Conservation (phyloP, 1,139 yeast species). For the Barnettozyma hawaiiensis region DNA sequence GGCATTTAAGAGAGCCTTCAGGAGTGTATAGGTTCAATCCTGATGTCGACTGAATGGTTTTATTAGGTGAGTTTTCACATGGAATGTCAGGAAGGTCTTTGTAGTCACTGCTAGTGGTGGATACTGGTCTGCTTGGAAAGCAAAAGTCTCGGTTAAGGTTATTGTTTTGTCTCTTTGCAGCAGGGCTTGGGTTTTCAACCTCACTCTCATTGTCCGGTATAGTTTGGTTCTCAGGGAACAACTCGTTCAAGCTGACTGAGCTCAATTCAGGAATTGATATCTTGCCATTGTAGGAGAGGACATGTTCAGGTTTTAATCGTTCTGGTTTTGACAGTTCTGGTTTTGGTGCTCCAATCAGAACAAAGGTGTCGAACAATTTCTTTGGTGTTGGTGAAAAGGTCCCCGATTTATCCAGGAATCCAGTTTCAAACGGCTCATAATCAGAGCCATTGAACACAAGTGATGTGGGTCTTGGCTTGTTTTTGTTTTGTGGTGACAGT, state of each 20-base stretch:
- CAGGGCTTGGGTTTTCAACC: slow-evolving; percentile 23
- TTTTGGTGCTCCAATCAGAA: neutral
- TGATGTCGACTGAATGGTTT: neutral
- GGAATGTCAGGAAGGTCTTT: slow-evolving; percentile 4
- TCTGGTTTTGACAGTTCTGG: no score
- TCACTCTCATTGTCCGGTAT: slow-evolving; percentile 22
- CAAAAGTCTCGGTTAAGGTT: slow-evolving; percentile 21
- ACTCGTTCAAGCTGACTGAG: neutral
- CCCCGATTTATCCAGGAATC: slow-evolving; percentile 2
- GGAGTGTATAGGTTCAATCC: slow-evolving; percentile 6
- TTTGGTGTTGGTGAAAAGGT: neutral
- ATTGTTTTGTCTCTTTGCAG: slow-evolving; percentile 21
- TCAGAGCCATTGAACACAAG: slow-evolving; percentile 21
- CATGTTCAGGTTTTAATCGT: neutral
- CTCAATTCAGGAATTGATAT: slow-evolving; percentile 19
- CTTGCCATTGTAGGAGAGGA: neutral
- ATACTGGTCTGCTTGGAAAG: slow-evolving; percentile 16
- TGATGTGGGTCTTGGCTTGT: slow-evolving; percentile 22
- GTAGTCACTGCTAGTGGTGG: neutral
- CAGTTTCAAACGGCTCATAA: slow-evolving; percentile 22
- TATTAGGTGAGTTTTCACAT: neutral
- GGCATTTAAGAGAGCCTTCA: slow-evolving; percentile 1
- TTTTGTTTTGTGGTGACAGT: slow-evolving; percentile 30
- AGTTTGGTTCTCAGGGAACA: neutral
- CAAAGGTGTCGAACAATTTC: neutral